These are phyloP conservation scores for Alternaria panax DNA, from an alignment of 2,329 filamentous ascomycete genomes.

Conservation along the genomic window DNA sequence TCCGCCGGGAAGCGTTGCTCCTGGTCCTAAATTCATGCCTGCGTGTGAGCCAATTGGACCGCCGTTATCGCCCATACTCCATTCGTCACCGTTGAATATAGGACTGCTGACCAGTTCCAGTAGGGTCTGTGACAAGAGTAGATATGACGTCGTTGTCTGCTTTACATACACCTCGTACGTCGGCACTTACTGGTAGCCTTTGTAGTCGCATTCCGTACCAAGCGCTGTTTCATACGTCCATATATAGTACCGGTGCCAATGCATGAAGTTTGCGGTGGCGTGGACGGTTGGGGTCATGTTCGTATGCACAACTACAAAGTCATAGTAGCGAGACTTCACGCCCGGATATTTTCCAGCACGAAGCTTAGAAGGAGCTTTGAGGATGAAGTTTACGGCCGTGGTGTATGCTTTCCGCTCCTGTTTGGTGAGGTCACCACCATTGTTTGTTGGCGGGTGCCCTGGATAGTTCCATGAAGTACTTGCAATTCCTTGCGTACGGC, in stretches of 20 bases:
- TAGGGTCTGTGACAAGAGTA: slow-evolving; percentile 46
- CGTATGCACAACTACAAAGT: slow-evolving; percentile 46
- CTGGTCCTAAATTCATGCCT: slow-evolving; percentile 21
- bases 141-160: not conserved
- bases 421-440: slow-evolving; percentile 38
- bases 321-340: slow-evolving; percentile 44
- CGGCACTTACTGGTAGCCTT: slow-evolving; percentile 39
- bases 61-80: slow-evolving; percentile 58
- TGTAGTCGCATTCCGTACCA: slow-evolving; percentile 52
- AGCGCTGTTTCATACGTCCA: slow-evolving; percentile 54
- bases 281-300: slow-evolving; percentile 43
- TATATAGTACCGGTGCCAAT: slow-evolving; percentile 55
- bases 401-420: slow-evolving; percentile 45
- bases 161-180: not conserved
- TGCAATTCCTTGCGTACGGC: slow-evolving; percentile 57
- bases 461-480: not conserved
- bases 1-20: slow-evolving; percentile 54
- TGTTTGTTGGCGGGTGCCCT: not conserved
- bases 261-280: slow-evolving; percentile 43
- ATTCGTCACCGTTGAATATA: slow-evolving; percentile 64
- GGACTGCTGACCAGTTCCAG: slow-evolving; percentile 61
- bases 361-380: slow-evolving; percentile 36
- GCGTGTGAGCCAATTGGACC: slow-evolving; percentile 33
- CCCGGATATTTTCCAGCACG: slow-evolving; percentile 38
- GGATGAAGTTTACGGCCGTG: slow-evolving; percentile 43